Conservation (phyloP, 805 yeast genomes). For the Wickerhamiella siamensis region DNA sequence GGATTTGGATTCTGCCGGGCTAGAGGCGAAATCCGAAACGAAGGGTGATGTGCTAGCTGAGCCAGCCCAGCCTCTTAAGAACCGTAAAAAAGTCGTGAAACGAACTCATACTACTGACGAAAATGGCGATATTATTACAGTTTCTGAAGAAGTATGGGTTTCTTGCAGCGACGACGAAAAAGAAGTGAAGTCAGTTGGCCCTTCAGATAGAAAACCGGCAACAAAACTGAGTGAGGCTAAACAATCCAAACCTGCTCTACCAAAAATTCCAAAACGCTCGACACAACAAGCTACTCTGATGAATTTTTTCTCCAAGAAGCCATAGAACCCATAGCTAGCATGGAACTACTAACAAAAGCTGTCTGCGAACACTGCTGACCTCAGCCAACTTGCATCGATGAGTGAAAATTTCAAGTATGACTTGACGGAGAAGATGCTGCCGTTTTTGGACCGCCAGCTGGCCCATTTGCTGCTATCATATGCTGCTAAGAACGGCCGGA, state of each 20-base stretch:
- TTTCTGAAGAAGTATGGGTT: conserved; percentile 1
- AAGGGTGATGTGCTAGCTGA: not conserved
- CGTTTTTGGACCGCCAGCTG: conserved; percentile 49
- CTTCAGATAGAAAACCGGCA: conserved; percentile 1
- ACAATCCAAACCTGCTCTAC: not conserved
- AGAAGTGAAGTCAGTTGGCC: too few relatives aligned
- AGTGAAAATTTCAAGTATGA: conserved; percentile 28
- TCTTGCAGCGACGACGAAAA: conserved; percentile 2
- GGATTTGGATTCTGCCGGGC: not conserved
- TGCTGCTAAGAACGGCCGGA: conserved; percentile 24
- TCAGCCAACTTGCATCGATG: not conserved
- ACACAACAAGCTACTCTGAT: conserved; percentile 1
- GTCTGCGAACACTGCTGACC: not conserved
- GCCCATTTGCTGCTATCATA: conserved; percentile 39
- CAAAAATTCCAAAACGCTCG: not conserved
- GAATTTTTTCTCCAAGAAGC: not conserved
- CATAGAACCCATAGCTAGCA: too few relatives aligned
- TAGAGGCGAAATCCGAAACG: not conserved
- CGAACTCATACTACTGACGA: not conserved
- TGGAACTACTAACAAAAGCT: too few relatives aligned
- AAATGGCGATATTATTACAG: not conserved
- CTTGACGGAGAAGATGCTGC: conserved; percentile 38
- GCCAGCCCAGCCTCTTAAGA: not conserved
- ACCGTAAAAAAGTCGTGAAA: not conserved
- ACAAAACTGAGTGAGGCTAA: not conserved